Conservation (phyloP, 805 yeast genomes). For the Wickerhamomyces tratensis region DNA sequence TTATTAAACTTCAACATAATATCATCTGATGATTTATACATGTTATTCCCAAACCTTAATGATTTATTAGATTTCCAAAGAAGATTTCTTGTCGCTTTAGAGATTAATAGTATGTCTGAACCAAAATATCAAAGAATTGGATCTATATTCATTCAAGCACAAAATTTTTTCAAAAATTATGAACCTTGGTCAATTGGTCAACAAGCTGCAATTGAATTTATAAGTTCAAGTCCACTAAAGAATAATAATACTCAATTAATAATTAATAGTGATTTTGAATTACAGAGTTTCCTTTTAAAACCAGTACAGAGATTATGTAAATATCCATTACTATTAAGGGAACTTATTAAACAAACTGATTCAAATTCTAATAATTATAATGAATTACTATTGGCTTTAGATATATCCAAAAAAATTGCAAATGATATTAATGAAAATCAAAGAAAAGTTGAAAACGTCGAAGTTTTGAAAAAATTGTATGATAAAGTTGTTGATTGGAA, state of each 20-base stretch:
- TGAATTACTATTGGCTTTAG: slow-evolving; percentile 64
- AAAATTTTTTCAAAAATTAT: slow-evolving; percentile 77
- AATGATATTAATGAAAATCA: slow-evolving; percentile 87
- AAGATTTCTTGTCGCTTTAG: slow-evolving; percentile 78
- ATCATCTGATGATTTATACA: slow-evolving; percentile 70
- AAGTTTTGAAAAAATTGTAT: slow-evolving; percentile 53
- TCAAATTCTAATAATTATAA: slow-evolving; percentile 40
- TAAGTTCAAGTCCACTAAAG: slow-evolving; percentile 47
- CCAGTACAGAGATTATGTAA: slow-evolving; percentile 97
- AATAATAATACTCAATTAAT: slow-evolving; percentile 45
- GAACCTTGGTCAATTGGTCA: slow-evolving; percentile 95
- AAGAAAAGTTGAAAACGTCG: slow-evolving; percentile 80
- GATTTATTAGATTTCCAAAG: slow-evolving; percentile 89
- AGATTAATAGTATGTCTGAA: slow-evolving; percentile 74
- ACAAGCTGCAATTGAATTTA: slow-evolving; percentile 75
- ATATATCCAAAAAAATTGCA: slow-evolving; percentile 77
- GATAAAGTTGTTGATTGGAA: slow-evolving; percentile 87
- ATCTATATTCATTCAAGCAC: slow-evolving; percentile 76
- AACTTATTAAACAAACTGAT: slow-evolving; percentile 60
- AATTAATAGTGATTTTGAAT: slow-evolving; percentile 78
- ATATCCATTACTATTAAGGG: slow-evolving; percentile 77
- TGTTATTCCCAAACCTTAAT: slow-evolving; percentile 74
- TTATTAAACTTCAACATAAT: slow-evolving; percentile 56
- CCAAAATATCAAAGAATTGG: slow-evolving; percentile 78
- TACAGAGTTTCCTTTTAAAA: slow-evolving; percentile 81